Evolutionary conservation across 441 rosid genomes (phyloP).

Genomic region (Manihot esculenta): DNA sequence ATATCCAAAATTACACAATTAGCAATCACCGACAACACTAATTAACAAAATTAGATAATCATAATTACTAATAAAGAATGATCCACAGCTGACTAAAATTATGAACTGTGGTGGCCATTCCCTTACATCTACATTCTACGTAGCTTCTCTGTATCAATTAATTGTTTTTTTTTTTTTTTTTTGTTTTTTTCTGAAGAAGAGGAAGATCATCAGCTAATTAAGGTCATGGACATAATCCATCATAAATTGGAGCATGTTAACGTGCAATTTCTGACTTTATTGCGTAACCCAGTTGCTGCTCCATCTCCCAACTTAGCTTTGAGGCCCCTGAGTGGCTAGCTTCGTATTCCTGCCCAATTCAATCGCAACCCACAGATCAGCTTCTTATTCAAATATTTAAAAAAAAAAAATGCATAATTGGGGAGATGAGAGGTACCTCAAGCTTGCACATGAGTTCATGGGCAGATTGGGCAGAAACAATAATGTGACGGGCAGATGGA

Average conservation of each 20-base stretch:
- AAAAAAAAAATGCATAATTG: too few species aligned
- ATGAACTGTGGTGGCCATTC: constrained; percentile 16
- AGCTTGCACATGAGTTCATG: constrained; percentile 75
- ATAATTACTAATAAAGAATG: background rate
- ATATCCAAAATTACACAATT: constrained; percentile 16
- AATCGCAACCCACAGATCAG: too few species aligned
- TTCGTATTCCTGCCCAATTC: constrained; percentile 58
- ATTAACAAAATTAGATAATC: background rate
- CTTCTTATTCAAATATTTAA: too few species aligned
- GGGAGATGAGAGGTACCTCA: constrained; percentile 57
- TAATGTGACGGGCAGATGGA: constrained; percentile 78
- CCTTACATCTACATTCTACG: constrained; percentile 24
- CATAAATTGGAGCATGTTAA: constrained; percentile 25
- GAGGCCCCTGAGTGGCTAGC: constrained; percentile 75
- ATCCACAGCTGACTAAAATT: constrained; percentile 27
- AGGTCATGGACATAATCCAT: background rate
- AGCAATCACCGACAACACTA: constrained; percentile 25
- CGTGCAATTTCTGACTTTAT: constrained; percentile 54
- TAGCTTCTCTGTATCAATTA: background rate
- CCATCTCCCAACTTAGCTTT: constrained; percentile 79
- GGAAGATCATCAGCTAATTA: constrained; percentile 5
- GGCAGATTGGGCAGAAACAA: constrained; percentile 80
- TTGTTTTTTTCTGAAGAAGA: too few species aligned
- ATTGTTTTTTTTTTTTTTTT: background rate
- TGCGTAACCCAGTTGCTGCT: constrained; percentile 57